Evolutionary conservation across 768 basidiomycete genomes (phyloP).

Genomic region (Omphalotus guepiniiformis): DNA sequence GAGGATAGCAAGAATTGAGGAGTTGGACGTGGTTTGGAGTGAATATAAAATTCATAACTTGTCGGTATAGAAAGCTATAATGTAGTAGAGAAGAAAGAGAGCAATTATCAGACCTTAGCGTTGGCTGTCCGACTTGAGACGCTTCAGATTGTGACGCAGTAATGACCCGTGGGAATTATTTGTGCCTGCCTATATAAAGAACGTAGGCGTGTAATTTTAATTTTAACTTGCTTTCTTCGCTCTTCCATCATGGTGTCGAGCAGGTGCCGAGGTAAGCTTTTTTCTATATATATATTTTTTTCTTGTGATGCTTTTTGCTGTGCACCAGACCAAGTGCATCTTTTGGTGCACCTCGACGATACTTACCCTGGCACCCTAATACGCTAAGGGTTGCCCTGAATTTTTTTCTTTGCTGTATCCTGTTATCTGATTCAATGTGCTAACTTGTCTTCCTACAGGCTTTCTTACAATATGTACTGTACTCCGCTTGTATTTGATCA

Average conservation of each 20-base stretch:
- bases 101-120: too few species aligned
- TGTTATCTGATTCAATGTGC: background rate
- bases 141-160: background rate
- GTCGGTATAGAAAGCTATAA: background rate
- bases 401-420: conserved; percentile 14
- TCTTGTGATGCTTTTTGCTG: conserved; percentile 43
- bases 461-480: background rate
- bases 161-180: background rate
- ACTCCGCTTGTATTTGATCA: background rate
- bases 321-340: conserved; percentile 55
- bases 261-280: conserved; percentile 18
- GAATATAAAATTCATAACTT: conserved; percentile 66
- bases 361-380: conserved; percentile 40
- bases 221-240: conserved; percentile 7
- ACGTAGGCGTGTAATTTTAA: background rate
- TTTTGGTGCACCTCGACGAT: conserved; percentile 37
- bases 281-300: conserved; percentile 13
- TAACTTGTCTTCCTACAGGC: background rate
- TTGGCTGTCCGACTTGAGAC: background rate
- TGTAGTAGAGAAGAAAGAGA: too few species aligned
- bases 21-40: conserved; percentile 82
- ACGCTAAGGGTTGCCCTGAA: conserved; percentile 54
- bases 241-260: conserved; percentile 4
- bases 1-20: conserved; percentile 83
- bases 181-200: background rate